Percentiles rank a stretch among this genome's conserved stretches.
phyloP scores from a whole-genome alignment of 1,139 yeast species.

The Lodderomyces jiufengensis region DNA sequence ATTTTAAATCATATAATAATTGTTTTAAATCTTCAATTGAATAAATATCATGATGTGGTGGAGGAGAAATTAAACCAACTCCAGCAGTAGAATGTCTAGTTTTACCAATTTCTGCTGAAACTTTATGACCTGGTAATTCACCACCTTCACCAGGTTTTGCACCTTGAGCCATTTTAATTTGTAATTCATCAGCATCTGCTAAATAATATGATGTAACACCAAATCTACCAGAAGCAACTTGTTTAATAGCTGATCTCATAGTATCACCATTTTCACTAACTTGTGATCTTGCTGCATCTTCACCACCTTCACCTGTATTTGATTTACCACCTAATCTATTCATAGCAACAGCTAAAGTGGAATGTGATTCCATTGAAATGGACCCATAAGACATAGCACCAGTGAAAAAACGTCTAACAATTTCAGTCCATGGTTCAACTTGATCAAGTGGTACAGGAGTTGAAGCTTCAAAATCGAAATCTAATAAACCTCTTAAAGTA shows the following conservation, averaged over 20 bases:
- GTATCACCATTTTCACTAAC: conserved; percentile 87
- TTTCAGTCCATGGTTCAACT: conserved; percentile 99
- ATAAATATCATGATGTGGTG: conserved; percentile 97
- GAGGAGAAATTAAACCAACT: conserved; percentile 96
- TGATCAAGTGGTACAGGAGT: conserved; percentile 88
- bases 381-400: conserved; percentile 99
- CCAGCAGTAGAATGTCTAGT: conserved; percentile 97
- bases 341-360: conserved; percentile 97
- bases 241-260: conserved; percentile 97
- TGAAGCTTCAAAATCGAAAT: conserved; percentile 73
- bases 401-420: conserved; percentile 93
- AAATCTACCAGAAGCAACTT: conserved; percentile 96
- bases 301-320: conserved; percentile 99
- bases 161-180: conserved; percentile 98
- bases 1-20: conserved; percentile 91
- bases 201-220: conserved; percentile 95
- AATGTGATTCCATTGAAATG: conserved; percentile 97
- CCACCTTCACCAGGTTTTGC: conserved; percentile 99
- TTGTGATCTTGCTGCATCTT: conserved; percentile 86
- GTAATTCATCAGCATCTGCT: conserved; percentile 95
- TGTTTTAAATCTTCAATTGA: conserved; percentile 98
- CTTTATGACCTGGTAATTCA: conserved; percentile 95
- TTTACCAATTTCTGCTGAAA: conserved; percentile 81
- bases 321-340: conserved; percentile 96
- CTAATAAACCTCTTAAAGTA: conserved; percentile 90